Percentiles rank a stretch among this genome's conserved stretches.
Conservation (phyloP, 2,329 filamentous ascomycete species). For the Ophiocordyceps robertsii region DNA sequence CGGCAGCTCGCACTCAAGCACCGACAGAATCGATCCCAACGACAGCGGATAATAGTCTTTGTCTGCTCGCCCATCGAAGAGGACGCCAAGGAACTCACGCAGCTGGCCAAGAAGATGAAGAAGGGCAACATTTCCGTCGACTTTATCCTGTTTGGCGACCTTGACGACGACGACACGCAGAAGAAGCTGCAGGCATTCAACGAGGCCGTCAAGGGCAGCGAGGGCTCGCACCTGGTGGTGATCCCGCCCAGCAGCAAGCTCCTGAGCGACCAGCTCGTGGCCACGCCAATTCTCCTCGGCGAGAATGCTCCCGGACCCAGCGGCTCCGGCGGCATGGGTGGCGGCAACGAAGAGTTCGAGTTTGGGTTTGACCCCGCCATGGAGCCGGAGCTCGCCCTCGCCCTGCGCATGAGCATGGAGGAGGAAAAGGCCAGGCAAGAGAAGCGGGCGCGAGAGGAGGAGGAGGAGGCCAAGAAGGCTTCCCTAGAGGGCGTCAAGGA, state of each 20-base stretch:
- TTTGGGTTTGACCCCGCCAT: constrained; percentile 84
- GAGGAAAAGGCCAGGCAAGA: constrained; percentile 93
- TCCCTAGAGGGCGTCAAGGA: constrained; percentile 73
- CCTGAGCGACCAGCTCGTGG: constrained; percentile 80
- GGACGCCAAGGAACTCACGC: constrained; percentile 75
- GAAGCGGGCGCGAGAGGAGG: constrained; percentile 65
- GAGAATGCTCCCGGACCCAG: constrained; percentile 50
- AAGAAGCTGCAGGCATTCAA: constrained; percentile 94
- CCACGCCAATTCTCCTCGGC: constrained; percentile 79
- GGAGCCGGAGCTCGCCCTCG: constrained; percentile 88
- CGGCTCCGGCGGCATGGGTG: constrained; percentile 43
- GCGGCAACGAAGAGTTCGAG: constrained; percentile 48
- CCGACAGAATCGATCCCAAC: constrained; percentile 92
- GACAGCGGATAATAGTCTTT: constrained; percentile 94
- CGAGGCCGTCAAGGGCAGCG: constrained; percentile 78
- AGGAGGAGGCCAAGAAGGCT: constrained; percentile 58
- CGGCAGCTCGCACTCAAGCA: constrained; percentile 85
- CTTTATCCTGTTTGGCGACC: constrained; percentile 87
- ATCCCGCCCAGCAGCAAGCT: constrained; percentile 85
- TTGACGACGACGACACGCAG: constrained; percentile 75
- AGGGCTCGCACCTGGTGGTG: constrained; percentile 82
- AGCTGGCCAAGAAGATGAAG: constrained; percentile 96
- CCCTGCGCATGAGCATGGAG: constrained; percentile 93
- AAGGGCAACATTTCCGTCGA: constrained; percentile 92
- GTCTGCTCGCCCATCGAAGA: constrained; percentile 87